Base-by-base conservation (phyloP, 1,139 yeast genomes). In the Wickerhamomyces sp. region DNA sequence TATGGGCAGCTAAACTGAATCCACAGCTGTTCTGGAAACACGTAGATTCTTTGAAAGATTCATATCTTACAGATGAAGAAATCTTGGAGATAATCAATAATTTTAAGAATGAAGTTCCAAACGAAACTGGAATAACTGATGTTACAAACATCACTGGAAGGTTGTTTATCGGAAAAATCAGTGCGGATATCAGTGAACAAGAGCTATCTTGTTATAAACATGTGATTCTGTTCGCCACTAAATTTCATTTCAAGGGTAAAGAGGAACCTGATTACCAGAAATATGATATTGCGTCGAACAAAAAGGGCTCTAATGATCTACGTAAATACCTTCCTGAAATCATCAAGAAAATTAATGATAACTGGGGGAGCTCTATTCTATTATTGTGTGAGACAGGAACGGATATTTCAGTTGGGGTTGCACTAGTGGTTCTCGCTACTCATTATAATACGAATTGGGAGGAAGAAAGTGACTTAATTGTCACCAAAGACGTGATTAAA, bases 1-100 rank as follows among this genome's bases (percentile, higher is more conserved):
- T 82, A 20, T 89, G 96, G 97, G 79, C 89, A 0, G 56, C 64
- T 6, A 69, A 70, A 0, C 59, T 88, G 20, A 71, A 69, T 1
- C 78, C 92, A 0, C 51, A 56, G 1, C 39, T 74, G 14, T 75
- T 85, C 40, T 88, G 96, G 95, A 44, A 58, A 1, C 55, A 72
- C 38, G 44, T 60, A 3, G 60, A 60, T 0, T 30, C 49, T 3
- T 55, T 79, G 14, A 63, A 64, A 8, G 55, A 61, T 17, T 47
- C 61, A 2, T 59, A 64, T 3, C 55, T 61, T 34, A 53, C 72
- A 4, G 70, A 68, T 33, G 58, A 61, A 7, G 68, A 45, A 28
- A 21, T 45, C 10, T 24, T 38, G 2, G 10, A 33, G 2, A 24
- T 43, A 18, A 54, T 52, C 31, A 50, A 55, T 8, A 37, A 44